A percentile compares a stretch with the other conserved stretches of the same genome.
Evolutionary conservation across 176 grass and related monocot species (phyloP).

Genomic region (Calamus simplicifolius): DNA sequence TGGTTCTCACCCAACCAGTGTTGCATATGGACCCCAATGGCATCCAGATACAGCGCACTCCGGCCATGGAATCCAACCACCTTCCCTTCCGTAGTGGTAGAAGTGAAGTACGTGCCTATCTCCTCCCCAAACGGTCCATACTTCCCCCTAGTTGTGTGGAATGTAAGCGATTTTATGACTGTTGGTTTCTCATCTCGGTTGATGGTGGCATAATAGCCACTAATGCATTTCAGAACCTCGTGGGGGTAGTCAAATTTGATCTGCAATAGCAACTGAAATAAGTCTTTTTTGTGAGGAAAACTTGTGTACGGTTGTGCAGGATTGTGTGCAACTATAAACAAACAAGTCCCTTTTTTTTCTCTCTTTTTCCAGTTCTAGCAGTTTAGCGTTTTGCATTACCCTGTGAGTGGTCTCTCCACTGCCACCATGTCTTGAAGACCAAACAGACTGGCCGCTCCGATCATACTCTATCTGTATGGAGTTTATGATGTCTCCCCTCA

Average conservation of each 20-base stretch:
- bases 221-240: constrained; percentile 66
- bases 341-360: too few species aligned
- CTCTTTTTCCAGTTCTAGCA: too few species aligned
- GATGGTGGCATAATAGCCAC: constrained; percentile 59
- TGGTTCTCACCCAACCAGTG: constrained; percentile 76
- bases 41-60: constrained; percentile 61
- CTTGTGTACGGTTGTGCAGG: too few species aligned
- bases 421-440: constrained; percentile 74
- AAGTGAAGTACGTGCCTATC: constrained; percentile 63
- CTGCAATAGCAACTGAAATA: constrained; percentile 21
- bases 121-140: constrained; percentile 79
- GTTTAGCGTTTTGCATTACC: constrained; percentile 24
- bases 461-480: constrained; percentile 96
- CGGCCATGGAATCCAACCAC: constrained; percentile 90
- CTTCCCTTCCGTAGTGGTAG: constrained; percentile 59
- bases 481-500: constrained; percentile 45
- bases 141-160: constrained; percentile 64
- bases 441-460: constrained; percentile 67
- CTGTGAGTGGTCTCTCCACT: constrained; percentile 49
- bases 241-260: constrained; percentile 85
- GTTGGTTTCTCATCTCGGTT: constrained; percentile 29
- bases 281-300: too few species aligned
- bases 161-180: constrained; percentile 54
- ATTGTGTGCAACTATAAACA: too few species aligned
- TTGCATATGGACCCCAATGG: constrained; percentile 88